These are phyloP conservation scores for Bigelowiella natans DNA, from an alignment of 78 protist species.

Conservation along the genomic window DNA sequence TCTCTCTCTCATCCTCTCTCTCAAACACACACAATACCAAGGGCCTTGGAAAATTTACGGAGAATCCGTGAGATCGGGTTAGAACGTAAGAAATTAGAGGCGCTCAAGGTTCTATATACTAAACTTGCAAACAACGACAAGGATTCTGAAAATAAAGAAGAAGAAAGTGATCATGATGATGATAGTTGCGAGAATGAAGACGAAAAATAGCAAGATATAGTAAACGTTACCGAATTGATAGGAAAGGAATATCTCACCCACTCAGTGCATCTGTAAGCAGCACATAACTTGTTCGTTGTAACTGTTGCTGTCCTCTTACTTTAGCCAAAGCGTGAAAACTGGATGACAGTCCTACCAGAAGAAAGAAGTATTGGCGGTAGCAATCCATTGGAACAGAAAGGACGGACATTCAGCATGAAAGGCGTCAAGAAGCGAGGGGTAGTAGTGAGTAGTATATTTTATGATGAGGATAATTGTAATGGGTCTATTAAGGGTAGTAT, in stretches of 20 bases:
- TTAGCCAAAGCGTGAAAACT: not conserved
- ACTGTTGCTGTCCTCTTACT: too few relatives aligned
- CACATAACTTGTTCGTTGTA: too few relatives aligned
- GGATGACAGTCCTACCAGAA: not conserved
- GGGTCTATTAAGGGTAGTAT: not conserved
- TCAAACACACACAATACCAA: too few relatives aligned
- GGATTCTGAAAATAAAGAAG: not conserved
- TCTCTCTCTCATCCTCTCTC: too few relatives aligned
- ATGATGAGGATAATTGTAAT: too few relatives aligned
- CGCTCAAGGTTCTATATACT: not conserved
- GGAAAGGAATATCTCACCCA: too few relatives aligned
- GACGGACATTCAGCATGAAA: not conserved
- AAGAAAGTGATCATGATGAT: too few relatives aligned
- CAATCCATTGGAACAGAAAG: not conserved
- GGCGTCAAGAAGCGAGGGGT: not conserved
- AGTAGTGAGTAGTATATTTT: too few relatives aligned
- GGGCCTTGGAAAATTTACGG: not conserved
- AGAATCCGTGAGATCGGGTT: not conserved
- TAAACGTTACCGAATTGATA: not conserved
- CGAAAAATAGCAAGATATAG: not conserved
- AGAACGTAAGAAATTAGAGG: not conserved
- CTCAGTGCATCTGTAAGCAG: too few relatives aligned
- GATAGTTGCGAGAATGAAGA: too few relatives aligned
- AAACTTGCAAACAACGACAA: not conserved
- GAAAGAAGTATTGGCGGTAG: not conserved